Evolutionary conservation across 106 monocot species (phyloP).

Genomic region (Dendrobium nobile): DNA sequence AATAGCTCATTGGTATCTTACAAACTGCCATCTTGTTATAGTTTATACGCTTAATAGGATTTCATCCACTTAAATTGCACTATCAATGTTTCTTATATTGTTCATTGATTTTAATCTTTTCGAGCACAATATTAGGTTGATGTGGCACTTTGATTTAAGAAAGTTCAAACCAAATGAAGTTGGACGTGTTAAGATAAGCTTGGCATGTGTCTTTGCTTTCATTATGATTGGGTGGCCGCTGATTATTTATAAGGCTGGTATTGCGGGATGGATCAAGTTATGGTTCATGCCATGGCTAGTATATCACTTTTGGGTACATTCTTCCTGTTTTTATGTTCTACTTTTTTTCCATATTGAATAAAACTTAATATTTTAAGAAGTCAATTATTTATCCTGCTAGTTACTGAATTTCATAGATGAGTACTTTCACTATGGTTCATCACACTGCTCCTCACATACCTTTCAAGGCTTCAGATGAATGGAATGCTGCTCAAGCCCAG

Average conservation of each 20-base stretch:
- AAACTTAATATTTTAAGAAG: background rate
- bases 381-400: conserved; percentile 4
- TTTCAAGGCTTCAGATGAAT: conserved; percentile 77
- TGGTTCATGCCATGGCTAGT: conserved; percentile 94
- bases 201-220: conserved; percentile 88
- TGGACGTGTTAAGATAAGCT: conserved; percentile 84
- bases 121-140: conserved; percentile 40
- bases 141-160: conserved; percentile 76
- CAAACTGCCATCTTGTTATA: background rate
- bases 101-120: conserved; percentile 10
- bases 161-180: conserved; percentile 88
- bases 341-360: background rate
- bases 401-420: conserved; percentile 57
- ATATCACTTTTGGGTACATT: conserved; percentile 92
- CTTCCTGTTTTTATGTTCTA: background rate
- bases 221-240: conserved; percentile 88
- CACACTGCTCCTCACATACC: conserved; percentile 98
- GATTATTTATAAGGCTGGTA: conserved; percentile 63
- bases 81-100: background rate
- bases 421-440: conserved; percentile 97
- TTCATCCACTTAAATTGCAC: background rate
- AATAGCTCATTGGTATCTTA: conserved; percentile 76
- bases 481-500: conserved; percentile 90
- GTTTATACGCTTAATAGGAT: background rate
- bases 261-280: conserved; percentile 91